Base-by-base conservation (phyloP, 2,329 filamentous ascomycete species). In the Beauveria caledonica region DNA sequence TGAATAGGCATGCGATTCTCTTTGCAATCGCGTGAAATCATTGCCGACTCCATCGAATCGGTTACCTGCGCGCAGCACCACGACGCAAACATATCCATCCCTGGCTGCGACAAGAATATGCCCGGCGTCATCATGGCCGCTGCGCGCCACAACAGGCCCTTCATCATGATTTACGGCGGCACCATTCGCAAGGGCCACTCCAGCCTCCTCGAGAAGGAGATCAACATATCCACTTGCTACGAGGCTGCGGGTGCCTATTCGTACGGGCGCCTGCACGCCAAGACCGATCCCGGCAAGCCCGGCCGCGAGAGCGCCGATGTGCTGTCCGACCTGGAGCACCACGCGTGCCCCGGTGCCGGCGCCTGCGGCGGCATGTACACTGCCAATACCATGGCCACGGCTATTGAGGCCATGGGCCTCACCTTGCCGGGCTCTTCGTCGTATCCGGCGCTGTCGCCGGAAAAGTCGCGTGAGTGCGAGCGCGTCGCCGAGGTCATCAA, bases 101-200 rank as follows among this genome's bases (percentile, higher is more conserved):
- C 93, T 0, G 92, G 92, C 11, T 97, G 92, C 72, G 92, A 97
- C 77, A 97, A 97, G 83, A 97, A 97, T 73, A 97, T 97, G 93
- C 92, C 92, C 0, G 92, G 92, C 64, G 88, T 90, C 17, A 80
- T 94, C 64, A 96, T 96, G 87, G 92, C 89, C 0, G 92, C 94
- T 69, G 90, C 90, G 15, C 84, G 93, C 61, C 90, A 95, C 75
- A 97, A 97, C 74, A 84, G 93, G 10, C 93, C 93, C 4, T 94
- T 91, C 52, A 79, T 97, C 70, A 96, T 97, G 92, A 88, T 97
- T 62, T 97, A 97, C 72, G 93, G 93, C 55, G 93, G 93, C 44
- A 90, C 90, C 17, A 97, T 96, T 68, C 86, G 86, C 69, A 90
- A 91, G 63, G 93, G 92, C n/a, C 89, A 90, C 73, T 92, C 88